These are phyloP conservation scores for Avicennia marina DNA, from an alignment of 257 asterid species.

Conservation along the genomic window DNA sequence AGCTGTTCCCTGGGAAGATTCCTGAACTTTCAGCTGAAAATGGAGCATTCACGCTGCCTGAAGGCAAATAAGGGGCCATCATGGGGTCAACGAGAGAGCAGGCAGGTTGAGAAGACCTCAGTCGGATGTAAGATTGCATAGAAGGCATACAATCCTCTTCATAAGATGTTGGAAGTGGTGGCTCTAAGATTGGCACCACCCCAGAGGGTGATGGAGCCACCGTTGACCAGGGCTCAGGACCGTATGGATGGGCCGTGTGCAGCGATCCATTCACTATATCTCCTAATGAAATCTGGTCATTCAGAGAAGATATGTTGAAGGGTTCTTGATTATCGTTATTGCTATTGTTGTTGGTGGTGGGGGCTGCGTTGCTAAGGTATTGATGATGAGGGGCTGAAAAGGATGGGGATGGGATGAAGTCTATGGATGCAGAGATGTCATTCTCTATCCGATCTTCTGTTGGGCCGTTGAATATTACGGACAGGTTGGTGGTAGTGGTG, in stretches of 20 bases:
- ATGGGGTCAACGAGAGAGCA: constrained; percentile 47
- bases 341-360: too few species aligned
- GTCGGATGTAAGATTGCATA: constrained; percentile 35
- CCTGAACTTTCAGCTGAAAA: constrained; percentile 48
- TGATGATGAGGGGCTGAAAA: constrained; percentile 36
- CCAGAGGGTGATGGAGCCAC: constrained; percentile 5
- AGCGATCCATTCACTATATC: constrained; percentile 23
- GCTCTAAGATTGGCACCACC: constrained; percentile 34
- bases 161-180: constrained; percentile 30
- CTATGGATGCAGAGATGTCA: constrained; percentile 79
- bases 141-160: constrained; percentile 50
- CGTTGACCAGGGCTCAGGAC: constrained; percentile 19
- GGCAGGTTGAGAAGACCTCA: constrained; percentile 33
- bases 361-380: constrained; percentile 29
- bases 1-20: constrained; percentile 29
- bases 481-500: constrained; percentile 16
- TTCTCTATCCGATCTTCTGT: constrained; percentile 47
- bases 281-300: constrained; percentile 19
- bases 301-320: constrained; percentile 28
- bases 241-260: constrained; percentile 23
- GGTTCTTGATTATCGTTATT: constrained; percentile 36
- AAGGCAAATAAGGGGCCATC: constrained; percentile 34
- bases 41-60: constrained; percentile 33
- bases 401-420: constrained; percentile 47
- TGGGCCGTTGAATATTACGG: constrained; percentile 43